These are phyloP conservation scores for Dactylellina drechsleri DNA, from an alignment of 2,329 filamentous ascomycete genomes.

Conservation along the genomic window DNA sequence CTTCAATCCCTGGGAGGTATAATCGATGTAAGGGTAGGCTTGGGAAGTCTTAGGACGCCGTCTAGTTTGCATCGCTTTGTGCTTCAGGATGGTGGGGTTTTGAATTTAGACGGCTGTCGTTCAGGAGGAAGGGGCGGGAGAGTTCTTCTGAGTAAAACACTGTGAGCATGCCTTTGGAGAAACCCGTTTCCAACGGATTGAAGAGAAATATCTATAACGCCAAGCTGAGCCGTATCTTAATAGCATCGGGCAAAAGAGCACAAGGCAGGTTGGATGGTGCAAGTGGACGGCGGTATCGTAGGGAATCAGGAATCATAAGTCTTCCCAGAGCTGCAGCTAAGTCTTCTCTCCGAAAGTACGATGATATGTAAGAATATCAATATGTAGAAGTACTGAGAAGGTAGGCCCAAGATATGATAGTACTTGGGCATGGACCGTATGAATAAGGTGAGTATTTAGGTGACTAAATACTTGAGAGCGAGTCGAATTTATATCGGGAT, in stretches of 20 bases:
- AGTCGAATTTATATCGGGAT: no score
- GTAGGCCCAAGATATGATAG: no score
- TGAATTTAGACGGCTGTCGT: background rate
- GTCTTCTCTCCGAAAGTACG: no score
- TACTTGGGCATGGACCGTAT: no score
- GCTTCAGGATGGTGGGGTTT: background rate
- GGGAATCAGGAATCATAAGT: conserved; percentile 7
- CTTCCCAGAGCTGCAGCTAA: background rate
- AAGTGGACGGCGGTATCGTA: background rate
- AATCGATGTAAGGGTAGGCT: conserved; percentile 30
- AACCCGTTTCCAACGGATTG: no score
- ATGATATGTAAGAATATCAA: no score
- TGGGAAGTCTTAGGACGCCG: conserved; percentile 40
- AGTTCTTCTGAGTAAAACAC: background rate
- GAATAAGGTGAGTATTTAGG: no score
- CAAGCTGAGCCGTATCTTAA: background rate
- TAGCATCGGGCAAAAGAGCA: background rate
- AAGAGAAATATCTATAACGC: no score
- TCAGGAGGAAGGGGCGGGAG: background rate
- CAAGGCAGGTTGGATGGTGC: conserved; percentile 4
- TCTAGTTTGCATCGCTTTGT: conserved; percentile 54
- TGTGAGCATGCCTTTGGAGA: background rate
- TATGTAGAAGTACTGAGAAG: no score
- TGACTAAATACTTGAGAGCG: no score
- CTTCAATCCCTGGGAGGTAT: conserved; percentile 27